Evolutionary conservation across 768 basidiomycete genomes (phyloP), one percentile per base, ranked within the genome.

Genomic region (Serpula lacrymans): DNA sequence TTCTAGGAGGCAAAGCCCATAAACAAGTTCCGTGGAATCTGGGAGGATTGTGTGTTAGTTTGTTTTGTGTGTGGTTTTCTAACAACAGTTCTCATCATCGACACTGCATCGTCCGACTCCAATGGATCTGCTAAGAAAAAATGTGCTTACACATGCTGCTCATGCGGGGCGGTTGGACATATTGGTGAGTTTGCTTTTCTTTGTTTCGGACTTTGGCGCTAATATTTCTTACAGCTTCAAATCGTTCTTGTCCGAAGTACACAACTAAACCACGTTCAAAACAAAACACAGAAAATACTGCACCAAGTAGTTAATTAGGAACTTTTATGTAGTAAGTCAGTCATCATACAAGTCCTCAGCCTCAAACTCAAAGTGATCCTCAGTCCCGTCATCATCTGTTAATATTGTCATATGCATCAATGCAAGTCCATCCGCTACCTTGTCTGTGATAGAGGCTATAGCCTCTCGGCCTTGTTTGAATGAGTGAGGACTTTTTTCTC

Each of bases 351-450:
- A n/a, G n/a, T n/a, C n/a, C n/a, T n/a, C n/a, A n/a, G n/a, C n/a
- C n/a, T n/a, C n/a, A n/a, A n/a, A n/a, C n/a, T n/a, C n/a, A n/a
- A 41, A 40, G 37, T 34, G 56, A 30, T 54, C 35, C 6, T 48
- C 41, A 10, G 55, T 54, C 9, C 10, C 35, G 23, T 0, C 57
- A 59, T 41, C 59, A 48, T 6, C 31, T 28, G 11, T 53, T 23
- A 16, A 60, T 51, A 1, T 44, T 41, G 1, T 33, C 34, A n/a
- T 40, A 45, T n/a, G 54, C 53, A 26, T 43, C 37, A 31, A 52
- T 62, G 0, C 58, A 53, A 11, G 37, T 34, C n/a, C n/a, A n/a
- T n/a, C n/a, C n/a, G n/a, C n/a, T n/a, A n/a, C n/a, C n/a, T n/a
- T n/a, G n/a, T n/a, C n/a, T n/a, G n/a, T n/a, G n/a, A n/a, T n/a